Evolutionary conservation across 2,329 filamentous ascomycete genomes (phyloP), one percentile per base, ranked within the genome.

Genomic region (Chaetomium sp.): DNA sequence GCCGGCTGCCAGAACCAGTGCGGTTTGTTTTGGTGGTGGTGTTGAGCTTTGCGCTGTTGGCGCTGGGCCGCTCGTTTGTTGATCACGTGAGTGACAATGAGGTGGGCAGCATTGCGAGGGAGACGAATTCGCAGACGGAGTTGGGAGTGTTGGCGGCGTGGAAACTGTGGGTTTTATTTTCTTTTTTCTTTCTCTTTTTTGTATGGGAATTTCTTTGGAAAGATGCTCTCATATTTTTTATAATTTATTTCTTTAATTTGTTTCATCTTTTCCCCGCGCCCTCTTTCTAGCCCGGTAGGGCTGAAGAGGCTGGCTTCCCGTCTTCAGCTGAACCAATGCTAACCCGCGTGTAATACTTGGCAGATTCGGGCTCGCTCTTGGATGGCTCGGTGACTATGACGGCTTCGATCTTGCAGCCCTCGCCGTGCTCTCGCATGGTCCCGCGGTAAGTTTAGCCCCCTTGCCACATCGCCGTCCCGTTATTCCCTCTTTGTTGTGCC

Each of bases 371-470:
- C 76, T 95, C 52, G 82, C 76, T 32, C 67, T 91, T 47, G 86
- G 82, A 47, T 96, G 90, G 89, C 81, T 80, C 64, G 76, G 84
- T 44, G 78, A 84, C 60, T 88, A 87, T 68, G 89, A 95, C 70
- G 84, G 87, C 72, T 78, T 83, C 68, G 86, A 89, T 69, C 75
- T 87, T 50, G 80, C 80, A 9, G 78, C 82, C 47, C 74, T 89
- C 66, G 81, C 81, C 56, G 69, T 89, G 58, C 75, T 96, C 43
- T 85, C 86, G 54, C 85, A 90, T 71, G 81, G 87, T 19, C 92
- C 91, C 44, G 81, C 83, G 64, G 81, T 85, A 69, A 72, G 80
- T 72, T 33, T 52, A 10, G 35, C 49, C 38, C 5, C 19, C 27
- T 14, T 9, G 5, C 38, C 47, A 3, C 19, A 27, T 27, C 19